phyloP scores from a whole-genome alignment of 1,139 yeast species.

The Hemisphaericaspora xylofermentans region DNA sequence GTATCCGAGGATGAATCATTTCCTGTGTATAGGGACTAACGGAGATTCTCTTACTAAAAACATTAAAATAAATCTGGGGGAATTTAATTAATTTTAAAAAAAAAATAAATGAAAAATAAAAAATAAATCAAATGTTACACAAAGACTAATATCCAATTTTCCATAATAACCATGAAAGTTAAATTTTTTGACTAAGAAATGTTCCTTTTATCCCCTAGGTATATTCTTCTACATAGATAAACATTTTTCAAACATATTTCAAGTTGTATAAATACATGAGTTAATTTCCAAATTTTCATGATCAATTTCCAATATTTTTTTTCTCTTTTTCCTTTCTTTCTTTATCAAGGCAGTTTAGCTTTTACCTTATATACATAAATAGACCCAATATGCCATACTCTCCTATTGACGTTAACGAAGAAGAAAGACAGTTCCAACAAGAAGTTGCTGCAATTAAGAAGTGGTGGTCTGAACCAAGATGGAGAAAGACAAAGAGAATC shows the following conservation, averaged over 20 bases:
- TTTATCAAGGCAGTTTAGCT: neutral
- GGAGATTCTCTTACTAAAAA: neutral
- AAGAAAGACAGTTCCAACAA: slow-evolving; percentile 62
- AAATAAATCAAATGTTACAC: neutral
- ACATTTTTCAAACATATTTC: neutral
- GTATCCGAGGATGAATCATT: too few species aligned
- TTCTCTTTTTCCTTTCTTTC: slow-evolving; percentile 1
- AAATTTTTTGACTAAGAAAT: neutral
- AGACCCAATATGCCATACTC: slow-evolving; percentile 44
- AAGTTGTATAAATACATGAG: slow-evolving; percentile 1
- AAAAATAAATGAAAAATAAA: neutral
- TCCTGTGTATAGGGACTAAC: neutral
- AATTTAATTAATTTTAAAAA: too few species aligned
- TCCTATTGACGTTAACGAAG: slow-evolving; percentile 55
- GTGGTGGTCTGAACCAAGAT: slow-evolving; percentile 95
- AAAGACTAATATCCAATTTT: neutral
- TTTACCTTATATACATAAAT: neutral
- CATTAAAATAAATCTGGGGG: slow-evolving; percentile 1
- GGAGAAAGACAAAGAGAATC: slow-evolving; percentile 84
- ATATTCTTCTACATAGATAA: neutral
- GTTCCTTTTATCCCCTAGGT: slow-evolving; percentile 1
- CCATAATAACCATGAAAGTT: neutral
- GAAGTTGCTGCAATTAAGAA: slow-evolving; percentile 72
- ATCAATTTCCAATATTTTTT: slow-evolving; percentile 4
- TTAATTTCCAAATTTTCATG: neutral